These are phyloP conservation scores for Arthrobotrys iridis DNA, from an alignment of 2,329 filamentous ascomycete species.

Conservation along the genomic window DNA sequence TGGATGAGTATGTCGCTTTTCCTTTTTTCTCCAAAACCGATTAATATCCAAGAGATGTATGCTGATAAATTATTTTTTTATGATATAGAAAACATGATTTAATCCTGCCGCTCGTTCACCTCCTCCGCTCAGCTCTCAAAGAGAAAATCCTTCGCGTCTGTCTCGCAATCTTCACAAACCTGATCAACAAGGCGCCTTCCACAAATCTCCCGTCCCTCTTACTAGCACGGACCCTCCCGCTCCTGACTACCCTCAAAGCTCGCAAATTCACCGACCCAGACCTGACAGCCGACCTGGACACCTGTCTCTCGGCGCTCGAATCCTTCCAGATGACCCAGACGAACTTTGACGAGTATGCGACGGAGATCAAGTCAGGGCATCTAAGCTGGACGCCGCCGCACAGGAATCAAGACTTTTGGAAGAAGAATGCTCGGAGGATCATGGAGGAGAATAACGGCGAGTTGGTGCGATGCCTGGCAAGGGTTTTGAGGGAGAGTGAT, in stretches of 20 bases:
- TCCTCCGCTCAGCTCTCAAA: slow-evolving; percentile 91
- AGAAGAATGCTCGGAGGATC: slow-evolving; percentile 87
- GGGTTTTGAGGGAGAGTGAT: slow-evolving; percentile 83
- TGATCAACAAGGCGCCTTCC: slow-evolving; percentile 77
- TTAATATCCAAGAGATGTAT: not conserved
- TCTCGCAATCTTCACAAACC: slow-evolving; percentile 86
- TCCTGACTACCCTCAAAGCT: slow-evolving; percentile 71
- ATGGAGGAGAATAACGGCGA: slow-evolving; percentile 83
- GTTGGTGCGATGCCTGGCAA: slow-evolving; percentile 81
- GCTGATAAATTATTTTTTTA: slow-evolving; percentile 53
- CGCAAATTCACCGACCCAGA: slow-evolving; percentile 71
- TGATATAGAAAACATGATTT: slow-evolving; percentile 84
- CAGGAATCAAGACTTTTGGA: slow-evolving; percentile 86
- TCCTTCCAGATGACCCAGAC: slow-evolving; percentile 66
- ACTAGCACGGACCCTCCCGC: slow-evolving; percentile 78
- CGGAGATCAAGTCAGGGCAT: slow-evolving; percentile 85
- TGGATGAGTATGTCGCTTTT: slow-evolving; percentile 76
- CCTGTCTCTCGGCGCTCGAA: slow-evolving; percentile 63
- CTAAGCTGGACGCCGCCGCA: slow-evolving; percentile 93
- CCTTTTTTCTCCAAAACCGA: not conserved
- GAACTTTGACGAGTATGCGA: slow-evolving; percentile 88
- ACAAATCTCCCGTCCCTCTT: slow-evolving; percentile 82
- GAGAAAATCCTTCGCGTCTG: slow-evolving; percentile 96
- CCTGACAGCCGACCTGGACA: slow-evolving; percentile 67
- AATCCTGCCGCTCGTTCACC: slow-evolving; percentile 87